Evolutionary conservation across 805 yeast genomes (phyloP).

Genomic region (Zygosaccharomyces lentus): DNA sequence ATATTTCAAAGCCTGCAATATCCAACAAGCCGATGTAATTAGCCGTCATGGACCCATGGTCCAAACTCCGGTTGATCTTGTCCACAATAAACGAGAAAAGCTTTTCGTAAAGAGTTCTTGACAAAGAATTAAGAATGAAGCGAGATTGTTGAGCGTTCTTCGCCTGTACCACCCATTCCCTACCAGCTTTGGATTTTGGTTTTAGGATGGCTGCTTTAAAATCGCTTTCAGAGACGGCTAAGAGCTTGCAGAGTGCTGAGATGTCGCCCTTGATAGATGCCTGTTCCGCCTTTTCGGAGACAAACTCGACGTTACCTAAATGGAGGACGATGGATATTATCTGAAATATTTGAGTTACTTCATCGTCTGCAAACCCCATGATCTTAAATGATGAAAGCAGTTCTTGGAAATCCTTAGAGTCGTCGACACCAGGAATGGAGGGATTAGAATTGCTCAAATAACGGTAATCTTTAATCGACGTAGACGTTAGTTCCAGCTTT

Average conservation of each 20-base stretch:
- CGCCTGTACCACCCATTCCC: conserved; percentile 76
- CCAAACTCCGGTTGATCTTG: conserved; percentile 66
- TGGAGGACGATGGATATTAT: conserved; percentile 73
- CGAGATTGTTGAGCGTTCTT: conserved; percentile 76
- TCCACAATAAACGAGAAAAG: conserved; percentile 73
- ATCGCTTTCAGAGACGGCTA: conserved; percentile 53
- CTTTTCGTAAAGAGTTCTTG: conserved; percentile 82
- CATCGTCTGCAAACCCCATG: conserved; percentile 61
- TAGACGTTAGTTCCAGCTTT: conserved; percentile 41
- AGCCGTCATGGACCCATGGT: conserved; percentile 39
- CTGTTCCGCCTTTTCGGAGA: conserved; percentile 65
- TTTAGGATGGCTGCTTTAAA: conserved; percentile 59
- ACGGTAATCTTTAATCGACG: conserved; percentile 21
- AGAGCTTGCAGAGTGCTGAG: conserved; percentile 49
- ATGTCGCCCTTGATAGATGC: conserved; percentile 59
- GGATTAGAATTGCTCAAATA: conserved; percentile 56
- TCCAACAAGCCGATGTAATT: conserved; percentile 91
- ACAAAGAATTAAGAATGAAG: conserved; percentile 76
- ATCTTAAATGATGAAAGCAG: conserved; percentile 63
- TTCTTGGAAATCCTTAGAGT: conserved; percentile 59
- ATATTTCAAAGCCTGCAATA: conserved; percentile 97
- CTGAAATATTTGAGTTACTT: conserved; percentile 55
- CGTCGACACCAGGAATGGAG: conserved; percentile 71
- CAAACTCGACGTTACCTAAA: conserved; percentile 78
- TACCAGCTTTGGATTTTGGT: conserved; percentile 89